Evolutionary conservation across 805 yeast genomes (phyloP), one percentile per base, ranked within the genome.

Genomic region (Diddensiella caesifluorescens): DNA sequence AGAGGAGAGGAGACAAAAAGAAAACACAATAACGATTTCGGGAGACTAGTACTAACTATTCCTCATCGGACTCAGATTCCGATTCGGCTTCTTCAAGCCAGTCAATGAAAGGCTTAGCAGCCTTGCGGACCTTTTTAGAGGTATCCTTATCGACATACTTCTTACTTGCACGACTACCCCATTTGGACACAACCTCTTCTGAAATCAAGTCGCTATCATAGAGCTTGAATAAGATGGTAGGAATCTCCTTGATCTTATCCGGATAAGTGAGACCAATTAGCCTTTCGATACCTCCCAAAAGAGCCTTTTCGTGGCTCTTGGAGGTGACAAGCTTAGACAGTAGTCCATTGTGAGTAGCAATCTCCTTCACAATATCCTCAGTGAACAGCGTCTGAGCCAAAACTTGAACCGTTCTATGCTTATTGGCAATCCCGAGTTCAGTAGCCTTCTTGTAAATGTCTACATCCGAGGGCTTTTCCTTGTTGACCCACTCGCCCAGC

Each of bases 71-170:
- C 52, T 78, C 84, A 51, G 74, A 73, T 50, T 81, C 90, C 61
- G 79, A 82, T 54, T 87, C 96, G 47, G 98, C 97, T 64, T 84
- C 89, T 60, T 87, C 81, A 53, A 92, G 77, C 98, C 98, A 92
- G 52, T 83, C 79, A 50, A 92, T 70, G 68, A 92, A 92, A 22
- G 97, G 95, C 68, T 88, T 89, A 47, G 97, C 97, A 35, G 96
- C 92, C 67, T 80, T 85, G 67, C 96, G 84, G 39, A 89, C 95
- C 74, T 85, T 90, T 71, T 90, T 90, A 40, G 94, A 82, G 25
- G 79, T 73, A 35, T 87, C 95, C 70, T 90, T 92, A 48, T 94
- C 84, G 47, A 92, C 96, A 57, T 81, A 92, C 65, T 88, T 89
- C 72, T 88, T 88, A 40, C 95, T 83, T 37, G 85, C 89, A 66